Conservation (phyloP, 2,329 filamentous ascomycete genomes). For the Ceratocystis alfenasii region DNA sequence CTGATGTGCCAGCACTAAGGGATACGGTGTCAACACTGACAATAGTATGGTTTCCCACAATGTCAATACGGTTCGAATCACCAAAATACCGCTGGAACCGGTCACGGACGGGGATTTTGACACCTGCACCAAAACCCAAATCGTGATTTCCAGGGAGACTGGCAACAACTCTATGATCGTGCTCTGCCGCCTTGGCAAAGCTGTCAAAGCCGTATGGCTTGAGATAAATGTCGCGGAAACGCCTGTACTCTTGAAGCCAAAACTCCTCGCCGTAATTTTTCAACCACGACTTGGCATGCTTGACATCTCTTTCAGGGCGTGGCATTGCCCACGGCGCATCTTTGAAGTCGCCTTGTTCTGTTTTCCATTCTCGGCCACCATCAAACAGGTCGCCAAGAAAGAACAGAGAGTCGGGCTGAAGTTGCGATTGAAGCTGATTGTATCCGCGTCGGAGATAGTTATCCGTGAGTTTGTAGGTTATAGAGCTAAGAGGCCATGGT, state of each 20-base stretch:
- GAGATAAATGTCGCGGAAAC: slow-evolving; percentile 80
- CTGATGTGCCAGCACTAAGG: slow-evolving; percentile 56
- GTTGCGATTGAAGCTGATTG: slow-evolving; percentile 56
- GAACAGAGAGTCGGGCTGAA: slow-evolving; percentile 77
- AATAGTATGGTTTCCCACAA: slow-evolving; percentile 90
- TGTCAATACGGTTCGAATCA: slow-evolving; percentile 77
- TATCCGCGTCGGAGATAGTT: slow-evolving; percentile 81
- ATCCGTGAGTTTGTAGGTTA: slow-evolving; percentile 59
- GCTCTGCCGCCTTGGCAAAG: slow-evolving; percentile 44
- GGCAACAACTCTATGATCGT: slow-evolving; percentile 65
- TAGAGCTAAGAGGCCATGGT: slow-evolving; percentile 44
- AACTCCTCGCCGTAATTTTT: slow-evolving; percentile 66
- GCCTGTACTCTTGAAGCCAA: slow-evolving; percentile 75
- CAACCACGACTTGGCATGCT: slow-evolving; percentile 53
- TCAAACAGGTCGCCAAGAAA: slow-evolving; percentile 95
- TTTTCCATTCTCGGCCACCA: slow-evolving; percentile 89
- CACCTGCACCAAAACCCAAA: slow-evolving; percentile 74
- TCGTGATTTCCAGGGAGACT: slow-evolving; percentile 93
- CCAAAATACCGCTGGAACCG: slow-evolving; percentile 85
- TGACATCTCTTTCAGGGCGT: slow-evolving; percentile 41
- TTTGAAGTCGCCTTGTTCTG: slow-evolving; percentile 46
- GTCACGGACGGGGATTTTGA: slow-evolving; percentile 68
- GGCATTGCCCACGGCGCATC: slow-evolving; percentile 47
- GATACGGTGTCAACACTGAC: slow-evolving; percentile 85
- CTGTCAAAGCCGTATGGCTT: slow-evolving; percentile 37